Conservation (phyloP, 371 early-diverging fungal genomes). For the Batrachochytrium dendrobatidis region DNA sequence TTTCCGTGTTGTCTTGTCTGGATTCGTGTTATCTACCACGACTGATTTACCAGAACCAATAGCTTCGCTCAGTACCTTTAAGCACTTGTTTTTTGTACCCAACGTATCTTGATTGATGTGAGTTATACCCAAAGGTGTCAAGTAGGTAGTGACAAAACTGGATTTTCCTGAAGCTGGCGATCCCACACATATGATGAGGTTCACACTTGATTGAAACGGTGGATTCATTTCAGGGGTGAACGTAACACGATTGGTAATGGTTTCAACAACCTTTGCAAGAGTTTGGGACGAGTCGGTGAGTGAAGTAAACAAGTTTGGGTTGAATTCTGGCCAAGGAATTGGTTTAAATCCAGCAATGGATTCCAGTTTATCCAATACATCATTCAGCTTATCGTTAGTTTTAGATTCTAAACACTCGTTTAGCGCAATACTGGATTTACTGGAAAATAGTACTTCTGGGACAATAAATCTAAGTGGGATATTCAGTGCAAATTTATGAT, state of each 20-base stretch:
- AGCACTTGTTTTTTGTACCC: conserved; percentile 65
- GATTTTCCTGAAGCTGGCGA: conserved; percentile 85
- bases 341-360: not conserved
- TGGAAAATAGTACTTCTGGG: conserved; percentile 74
- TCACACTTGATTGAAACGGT: conserved; percentile 34
- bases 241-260: conserved; percentile 32
- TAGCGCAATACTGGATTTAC: conserved; percentile 14
- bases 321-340: conserved; percentile 43
- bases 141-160: conserved; percentile 54
- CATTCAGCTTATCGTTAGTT: not conserved
- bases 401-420: not conserved
- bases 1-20: conserved; percentile 51
- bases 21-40: conserved; percentile 78
- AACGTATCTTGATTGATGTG: conserved; percentile 81
- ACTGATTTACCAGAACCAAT: conserved; percentile 40
- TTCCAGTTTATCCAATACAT: not conserved
- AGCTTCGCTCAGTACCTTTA: conserved; percentile 45
- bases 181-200: conserved; percentile 74
- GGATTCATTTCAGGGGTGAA: no score
- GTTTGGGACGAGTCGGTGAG: conserved; percentile 5
- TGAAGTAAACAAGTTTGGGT: conserved; percentile 37
- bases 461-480: conserved; percentile 63
- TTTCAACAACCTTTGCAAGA: conserved; percentile 19
- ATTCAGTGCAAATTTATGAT: conserved; percentile 78
- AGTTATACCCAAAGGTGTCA: conserved; percentile 57